A percentile compares a stretch with the other conserved stretches of the same genome.
Conservation (phyloP, 2,329 filamentous ascomycete genomes). For the Neurospora sp. region DNA sequence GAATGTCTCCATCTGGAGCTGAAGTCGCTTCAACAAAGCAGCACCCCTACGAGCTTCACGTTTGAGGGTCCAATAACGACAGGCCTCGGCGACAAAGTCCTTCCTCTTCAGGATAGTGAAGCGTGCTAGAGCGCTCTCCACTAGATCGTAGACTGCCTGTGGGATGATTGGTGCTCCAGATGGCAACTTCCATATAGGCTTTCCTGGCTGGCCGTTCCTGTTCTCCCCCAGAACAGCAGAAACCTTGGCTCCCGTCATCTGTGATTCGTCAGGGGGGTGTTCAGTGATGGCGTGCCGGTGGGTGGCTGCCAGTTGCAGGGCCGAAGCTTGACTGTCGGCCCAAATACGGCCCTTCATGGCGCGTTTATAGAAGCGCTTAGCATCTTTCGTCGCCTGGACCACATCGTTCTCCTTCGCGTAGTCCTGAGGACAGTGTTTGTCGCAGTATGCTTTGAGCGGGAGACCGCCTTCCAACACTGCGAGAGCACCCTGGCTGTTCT, state of each 20-base stretch:
- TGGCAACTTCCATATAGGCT: conserved; percentile 79
- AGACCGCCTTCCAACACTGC: conserved; percentile 70
- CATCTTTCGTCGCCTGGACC: conserved; percentile 66
- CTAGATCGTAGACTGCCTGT: conserved; percentile 73
- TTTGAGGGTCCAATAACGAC: conserved; percentile 97
- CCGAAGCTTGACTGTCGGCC: conserved; percentile 82
- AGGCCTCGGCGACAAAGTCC: conserved; percentile 85
- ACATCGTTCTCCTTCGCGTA: conserved; percentile 83
- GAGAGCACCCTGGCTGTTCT: conserved; percentile 71
- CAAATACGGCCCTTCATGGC: conserved; percentile 84
- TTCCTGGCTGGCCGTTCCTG: conserved; percentile 59
- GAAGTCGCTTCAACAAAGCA: conserved; percentile 81
- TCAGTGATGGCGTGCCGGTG: conserved; percentile 54
- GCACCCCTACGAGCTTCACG: conserved; percentile 86
- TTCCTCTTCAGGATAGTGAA: conserved; percentile 77
- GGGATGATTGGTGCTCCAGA: conserved; percentile 94
- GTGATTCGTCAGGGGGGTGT: conserved; percentile 69
- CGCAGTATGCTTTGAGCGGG: conserved; percentile 87
- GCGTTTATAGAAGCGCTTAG: conserved; percentile 80
- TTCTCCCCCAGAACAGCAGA: conserved; percentile 64
- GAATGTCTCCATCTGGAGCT: conserved; percentile 92
- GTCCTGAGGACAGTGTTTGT: conserved; percentile 85
- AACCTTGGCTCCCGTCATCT: conserved; percentile 74
- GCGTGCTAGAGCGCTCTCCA: conserved; percentile 71
- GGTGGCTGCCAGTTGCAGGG: conserved; percentile 67